Base-by-base conservation (phyloP, 2,329 filamentous ascomycete species). In the Colletotrichum siamense region DNA sequence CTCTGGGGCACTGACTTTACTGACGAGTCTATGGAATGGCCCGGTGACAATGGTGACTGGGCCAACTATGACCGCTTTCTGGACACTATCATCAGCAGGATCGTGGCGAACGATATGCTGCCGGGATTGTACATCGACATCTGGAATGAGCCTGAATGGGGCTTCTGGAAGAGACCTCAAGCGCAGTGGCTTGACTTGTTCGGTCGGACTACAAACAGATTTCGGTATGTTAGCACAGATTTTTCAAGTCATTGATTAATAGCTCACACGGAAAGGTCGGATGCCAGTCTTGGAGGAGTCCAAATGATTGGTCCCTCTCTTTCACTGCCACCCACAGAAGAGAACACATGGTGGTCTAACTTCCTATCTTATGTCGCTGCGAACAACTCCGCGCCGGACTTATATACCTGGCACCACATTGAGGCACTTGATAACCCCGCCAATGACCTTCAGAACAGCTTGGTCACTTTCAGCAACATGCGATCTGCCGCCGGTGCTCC, bases 331-430 rank as follows among this genome's bases (percentile, higher is more conserved):
- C 86, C 87, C 1, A 66, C 77, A 16, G 30, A 77, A n/a, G 76
- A 73, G 59, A 84, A 85, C 67, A 80, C 78, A n/a, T 87, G 85
- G 84, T 89, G 86, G 86, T 83, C 81, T 6, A 79, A 80, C 34
- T 87, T 84, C 84, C 30, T 84, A 2, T 72, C 78, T 3, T 81
- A 82, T 57, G 80, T 88, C 24, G 80, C 81, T 6, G 75, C 73
- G 85, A 88, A 36, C 84, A 86, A 72, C 88, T 57, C 52, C 52
- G 6, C 0, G 4, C 52, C 52, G 7, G 52, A 57, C 24, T 13
- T 57, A 28, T 57, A 87, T 76, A 79, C 84, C 22, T 89, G 84
- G 82, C 88, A 89, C 75, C 80, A 66, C 30, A 65, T 66, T 26
- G 73, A 69, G 16, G 49, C 26, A 8, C 10, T 36, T 4, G 70